Percentiles rank a stretch among this genome's conserved stretches.
Conservation (phyloP, 345 rosid species). For the Eucalyptus curtisii region DNA sequence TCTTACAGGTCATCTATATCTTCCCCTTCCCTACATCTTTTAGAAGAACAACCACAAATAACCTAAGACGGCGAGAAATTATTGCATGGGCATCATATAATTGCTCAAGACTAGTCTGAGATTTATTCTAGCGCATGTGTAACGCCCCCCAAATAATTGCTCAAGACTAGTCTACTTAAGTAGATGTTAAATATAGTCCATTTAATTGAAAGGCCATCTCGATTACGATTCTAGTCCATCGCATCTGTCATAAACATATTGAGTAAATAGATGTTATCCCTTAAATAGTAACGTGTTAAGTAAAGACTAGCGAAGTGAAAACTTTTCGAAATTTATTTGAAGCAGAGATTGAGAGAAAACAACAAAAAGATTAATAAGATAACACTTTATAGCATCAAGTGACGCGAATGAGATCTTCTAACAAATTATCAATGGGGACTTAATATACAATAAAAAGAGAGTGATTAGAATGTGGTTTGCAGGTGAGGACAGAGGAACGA, state of each 20-base stretch:
- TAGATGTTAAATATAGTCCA: neutral
- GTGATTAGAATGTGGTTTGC: neutral
- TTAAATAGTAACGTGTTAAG: too few species aligned
- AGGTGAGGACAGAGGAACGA: conserved; percentile 35
- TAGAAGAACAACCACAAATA: neutral
- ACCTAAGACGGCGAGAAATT: neutral
- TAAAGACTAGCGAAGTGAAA: neutral
- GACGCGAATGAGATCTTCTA: neutral
- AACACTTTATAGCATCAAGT: neutral
- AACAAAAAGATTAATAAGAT: too few species aligned
- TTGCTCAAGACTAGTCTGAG: neutral
- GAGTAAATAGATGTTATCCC: neutral
- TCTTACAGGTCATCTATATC: conserved; percentile 23
- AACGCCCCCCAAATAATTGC: neutral
- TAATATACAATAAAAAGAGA: neutral
- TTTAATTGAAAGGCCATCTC: neutral
- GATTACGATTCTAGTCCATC: too few species aligned
- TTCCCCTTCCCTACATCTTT: neutral
- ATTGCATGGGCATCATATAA: neutral
- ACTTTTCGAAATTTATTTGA: too few species aligned
- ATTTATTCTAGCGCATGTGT: neutral
- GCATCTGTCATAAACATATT: neutral
- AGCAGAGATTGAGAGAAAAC: neutral
- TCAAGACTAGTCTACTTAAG: neutral
- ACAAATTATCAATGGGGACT: neutral